Percentiles rank a stretch among this genome's conserved stretches.
Conservation (phyloP, 169 alveolate genomes). For the Eimeria necatrix region DNA sequence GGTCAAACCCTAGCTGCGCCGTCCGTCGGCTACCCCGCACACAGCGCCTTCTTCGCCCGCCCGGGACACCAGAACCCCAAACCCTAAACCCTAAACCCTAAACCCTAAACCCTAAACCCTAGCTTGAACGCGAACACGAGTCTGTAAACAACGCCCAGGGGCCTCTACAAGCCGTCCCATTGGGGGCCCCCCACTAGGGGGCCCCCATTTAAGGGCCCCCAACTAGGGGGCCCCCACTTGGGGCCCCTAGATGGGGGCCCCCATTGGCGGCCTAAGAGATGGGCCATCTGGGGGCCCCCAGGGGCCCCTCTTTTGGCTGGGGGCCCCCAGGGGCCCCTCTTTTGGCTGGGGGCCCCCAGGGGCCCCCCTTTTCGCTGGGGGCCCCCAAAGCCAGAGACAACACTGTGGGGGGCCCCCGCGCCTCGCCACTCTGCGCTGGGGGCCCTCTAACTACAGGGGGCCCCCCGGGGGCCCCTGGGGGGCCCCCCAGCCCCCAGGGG, state of each 20-base stretch:
- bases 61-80: too few relatives aligned
- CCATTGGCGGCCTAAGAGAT: background rate
- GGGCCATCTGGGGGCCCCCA: background rate
- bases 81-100: constrained; percentile 18
- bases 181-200: too few relatives aligned
- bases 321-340: too few relatives aligned
- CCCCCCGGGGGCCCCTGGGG: background rate
- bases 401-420: background rate
- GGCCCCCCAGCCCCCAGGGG: background rate
- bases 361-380: background rate
- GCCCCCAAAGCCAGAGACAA: background rate
- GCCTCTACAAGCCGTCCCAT: background rate
- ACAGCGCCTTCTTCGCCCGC: too few relatives aligned
- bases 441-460: background rate
- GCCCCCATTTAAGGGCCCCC: too few relatives aligned
- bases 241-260: background rate
- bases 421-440: too few relatives aligned
- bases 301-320: too few relatives aligned
- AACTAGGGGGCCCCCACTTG: too few relatives aligned
- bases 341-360: background rate
- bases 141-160: background rate
- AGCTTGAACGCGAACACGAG: background rate
- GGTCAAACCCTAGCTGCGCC: too few relatives aligned
- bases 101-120: background rate
- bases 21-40: too few relatives aligned